Percentiles rank a stretch among this genome's conserved stretches.
Evolutionary conservation across 164 flowering plant genomes (phyloP).

Genomic region (Kalanchoe fedtschenkoi): DNA sequence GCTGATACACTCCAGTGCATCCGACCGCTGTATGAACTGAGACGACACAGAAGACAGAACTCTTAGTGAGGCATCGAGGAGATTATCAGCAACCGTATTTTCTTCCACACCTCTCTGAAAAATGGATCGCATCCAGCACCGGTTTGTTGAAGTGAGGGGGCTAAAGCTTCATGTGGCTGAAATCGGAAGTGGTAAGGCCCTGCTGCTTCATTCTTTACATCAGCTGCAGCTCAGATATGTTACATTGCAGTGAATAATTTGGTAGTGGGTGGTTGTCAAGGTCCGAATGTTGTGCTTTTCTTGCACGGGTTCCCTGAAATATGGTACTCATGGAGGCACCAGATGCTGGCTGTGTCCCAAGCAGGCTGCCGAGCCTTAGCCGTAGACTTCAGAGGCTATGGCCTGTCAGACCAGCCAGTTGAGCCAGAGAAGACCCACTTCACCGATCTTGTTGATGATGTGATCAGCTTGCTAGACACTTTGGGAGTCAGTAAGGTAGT

Average conservation of each 20-base stretch:
- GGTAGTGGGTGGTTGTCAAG: slow-evolving; percentile 7
- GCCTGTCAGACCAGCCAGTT: slow-evolving; percentile 41
- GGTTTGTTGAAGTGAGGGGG: slow-evolving; percentile 25
- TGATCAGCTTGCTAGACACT: slow-evolving; percentile 17
- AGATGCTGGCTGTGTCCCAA: slow-evolving; percentile 44
- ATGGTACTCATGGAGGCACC: slow-evolving; percentile 59
- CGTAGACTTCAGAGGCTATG: slow-evolving; percentile 51
- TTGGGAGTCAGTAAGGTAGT: slow-evolving; percentile 20
- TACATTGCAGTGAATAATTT: not conserved
- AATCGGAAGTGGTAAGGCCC: slow-evolving; percentile 15
- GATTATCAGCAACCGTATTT: not conserved
- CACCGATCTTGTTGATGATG: slow-evolving; percentile 17
- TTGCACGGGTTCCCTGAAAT: slow-evolving; percentile 43
- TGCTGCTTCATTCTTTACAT: not conserved
- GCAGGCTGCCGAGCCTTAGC: slow-evolving; percentile 47
- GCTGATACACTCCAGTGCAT: no score
- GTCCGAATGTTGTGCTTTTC: slow-evolving; percentile 28
- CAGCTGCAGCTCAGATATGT: not conserved
- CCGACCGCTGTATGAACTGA: no score
- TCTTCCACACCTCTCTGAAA: not conserved
- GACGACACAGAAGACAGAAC: no score
- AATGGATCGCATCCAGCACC: slow-evolving; percentile 38
- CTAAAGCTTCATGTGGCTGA: slow-evolving; percentile 44
- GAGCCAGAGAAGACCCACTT: slow-evolving; percentile 23
- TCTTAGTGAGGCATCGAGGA: no score